A percentile compares a stretch with the other conserved stretches of the same genome.
phyloP scores from a whole-genome alignment of 306 rosid genomes.

The Vicia villosa region DNA sequence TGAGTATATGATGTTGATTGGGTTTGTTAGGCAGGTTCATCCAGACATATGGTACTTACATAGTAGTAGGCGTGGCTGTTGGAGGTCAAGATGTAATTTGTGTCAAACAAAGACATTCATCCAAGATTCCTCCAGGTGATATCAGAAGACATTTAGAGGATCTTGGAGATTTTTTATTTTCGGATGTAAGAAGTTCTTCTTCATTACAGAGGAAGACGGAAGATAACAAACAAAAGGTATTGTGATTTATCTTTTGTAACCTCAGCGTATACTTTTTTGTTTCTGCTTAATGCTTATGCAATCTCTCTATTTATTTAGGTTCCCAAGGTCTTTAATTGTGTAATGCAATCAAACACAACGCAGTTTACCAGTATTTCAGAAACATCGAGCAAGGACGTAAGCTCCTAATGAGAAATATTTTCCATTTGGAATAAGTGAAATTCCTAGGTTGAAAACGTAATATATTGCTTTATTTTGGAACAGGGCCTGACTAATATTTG shows the following conservation, averaged over 20 bases:
- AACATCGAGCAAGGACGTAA: conserved; percentile 97
- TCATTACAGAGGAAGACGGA: conserved; percentile 60
- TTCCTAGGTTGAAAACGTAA: conserved; percentile 31
- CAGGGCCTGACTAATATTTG: conserved; percentile 87
- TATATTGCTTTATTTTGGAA: conserved; percentile 37
- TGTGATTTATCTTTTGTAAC: conserved; percentile 16
- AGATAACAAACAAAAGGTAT: conserved; percentile 74
- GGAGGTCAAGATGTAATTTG: too few species aligned
- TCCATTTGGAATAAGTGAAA: conserved; percentile 26
- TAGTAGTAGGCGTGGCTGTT: too few species aligned
- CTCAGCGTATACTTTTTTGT: conserved; percentile 1
- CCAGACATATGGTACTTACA: conserved; percentile 82
- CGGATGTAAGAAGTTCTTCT: conserved; percentile 83
- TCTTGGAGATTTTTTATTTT: conserved; percentile 88
- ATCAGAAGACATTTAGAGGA: conserved; percentile 92
- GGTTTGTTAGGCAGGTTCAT: conserved; percentile 85
- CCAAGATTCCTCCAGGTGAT: too few species aligned
- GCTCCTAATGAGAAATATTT: conserved; percentile 39
- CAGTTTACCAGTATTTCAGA: conserved; percentile 80
- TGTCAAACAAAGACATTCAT: too few species aligned
- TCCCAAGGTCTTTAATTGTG: conserved; percentile 82
- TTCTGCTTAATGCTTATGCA: conserved; percentile 29
- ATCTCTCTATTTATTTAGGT: conserved; percentile 54
- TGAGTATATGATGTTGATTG: conserved; percentile 52
- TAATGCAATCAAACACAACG: conserved; percentile 80